These are phyloP conservation scores for Scopulariopsis brevicaulis DNA, from an alignment of 2,329 filamentous ascomycete genomes.

Conservation along the genomic window DNA sequence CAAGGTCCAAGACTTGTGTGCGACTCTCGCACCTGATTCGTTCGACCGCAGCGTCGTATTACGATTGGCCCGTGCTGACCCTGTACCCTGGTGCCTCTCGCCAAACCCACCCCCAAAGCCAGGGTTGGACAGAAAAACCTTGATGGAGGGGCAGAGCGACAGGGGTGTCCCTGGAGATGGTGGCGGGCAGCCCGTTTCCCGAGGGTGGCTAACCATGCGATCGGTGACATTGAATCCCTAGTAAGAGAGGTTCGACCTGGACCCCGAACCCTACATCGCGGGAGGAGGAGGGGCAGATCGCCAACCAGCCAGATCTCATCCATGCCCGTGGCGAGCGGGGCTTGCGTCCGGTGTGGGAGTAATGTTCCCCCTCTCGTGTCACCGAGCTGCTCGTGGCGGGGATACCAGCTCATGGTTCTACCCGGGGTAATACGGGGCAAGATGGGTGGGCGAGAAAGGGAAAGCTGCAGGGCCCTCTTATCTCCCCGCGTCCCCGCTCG, in stretches of 20 bases:
- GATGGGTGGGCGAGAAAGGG: not conserved
- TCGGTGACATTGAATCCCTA: not conserved
- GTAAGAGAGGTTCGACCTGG: not conserved
- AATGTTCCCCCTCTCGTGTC: not conserved
- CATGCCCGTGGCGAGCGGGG: not conserved
- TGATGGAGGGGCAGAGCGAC: not conserved
- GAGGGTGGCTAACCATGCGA: not conserved
- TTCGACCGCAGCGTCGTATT: not conserved
- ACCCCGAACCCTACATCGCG: too few species aligned
- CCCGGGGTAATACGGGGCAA: not conserved
- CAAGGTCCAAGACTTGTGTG: not conserved
- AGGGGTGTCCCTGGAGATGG: not conserved
- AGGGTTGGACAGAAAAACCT: not conserved
- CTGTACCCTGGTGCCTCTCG: not conserved
- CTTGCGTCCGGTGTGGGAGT: not conserved
- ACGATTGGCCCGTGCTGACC: not conserved
- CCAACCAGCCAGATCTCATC: not conserved
- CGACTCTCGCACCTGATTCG: not conserved
- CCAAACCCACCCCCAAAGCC: not conserved
- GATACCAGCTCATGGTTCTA: not conserved
- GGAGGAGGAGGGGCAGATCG: not conserved
- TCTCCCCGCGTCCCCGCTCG: not conserved
- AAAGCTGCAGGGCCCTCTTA: not conserved
- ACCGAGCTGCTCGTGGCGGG: not conserved
- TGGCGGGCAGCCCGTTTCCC: too few species aligned